These are phyloP conservation scores for Cydonia oblonga DNA, from an alignment of 331 rosid genomes.

Conservation along the genomic window DNA sequence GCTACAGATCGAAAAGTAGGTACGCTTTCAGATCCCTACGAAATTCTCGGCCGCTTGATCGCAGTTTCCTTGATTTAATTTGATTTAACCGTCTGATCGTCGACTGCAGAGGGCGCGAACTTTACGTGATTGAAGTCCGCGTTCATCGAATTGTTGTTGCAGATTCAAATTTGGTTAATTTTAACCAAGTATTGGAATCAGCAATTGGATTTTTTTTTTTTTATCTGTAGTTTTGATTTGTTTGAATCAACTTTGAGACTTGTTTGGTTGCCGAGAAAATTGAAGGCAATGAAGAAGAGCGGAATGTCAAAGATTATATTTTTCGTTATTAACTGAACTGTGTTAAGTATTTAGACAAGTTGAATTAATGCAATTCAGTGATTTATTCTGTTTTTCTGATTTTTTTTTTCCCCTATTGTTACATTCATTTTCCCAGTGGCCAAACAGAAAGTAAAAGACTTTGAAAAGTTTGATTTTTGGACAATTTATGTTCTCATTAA, in stretches of 20 bases:
- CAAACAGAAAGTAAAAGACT: not conserved
- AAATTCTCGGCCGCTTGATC: not conserved
- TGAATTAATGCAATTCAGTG: not conserved
- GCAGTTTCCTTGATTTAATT: slow-evolving; percentile 8
- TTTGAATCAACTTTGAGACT: not conserved
- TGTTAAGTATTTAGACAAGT: slow-evolving; percentile 5
- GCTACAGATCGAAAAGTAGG: slow-evolving; percentile 28
- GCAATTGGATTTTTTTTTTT: not conserved
- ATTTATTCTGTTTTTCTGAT: not conserved
- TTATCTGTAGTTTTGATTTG: not conserved
- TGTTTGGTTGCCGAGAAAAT: slow-evolving; percentile 16
- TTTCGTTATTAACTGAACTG: not conserved
- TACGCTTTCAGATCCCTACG: slow-evolving; percentile 13
- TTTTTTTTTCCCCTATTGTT: not conserved
- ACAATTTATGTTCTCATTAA: not conserved
- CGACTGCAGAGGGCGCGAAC: not conserved
- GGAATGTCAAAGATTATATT: not conserved
- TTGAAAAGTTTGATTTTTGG: not conserved
- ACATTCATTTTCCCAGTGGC: not conserved
- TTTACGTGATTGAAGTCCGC: not conserved
- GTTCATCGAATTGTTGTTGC: slow-evolving; percentile 9
- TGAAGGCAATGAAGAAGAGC: not conserved
- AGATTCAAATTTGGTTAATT: slow-evolving; percentile 10
- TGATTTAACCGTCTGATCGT: not conserved
- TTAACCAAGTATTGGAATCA: not conserved